Percentiles rank a stretch among this genome's conserved stretches.
phyloP scores from a whole-genome alignment of 2,329 filamentous ascomycete genomes.

The Grosmannia clavigera region DNA sequence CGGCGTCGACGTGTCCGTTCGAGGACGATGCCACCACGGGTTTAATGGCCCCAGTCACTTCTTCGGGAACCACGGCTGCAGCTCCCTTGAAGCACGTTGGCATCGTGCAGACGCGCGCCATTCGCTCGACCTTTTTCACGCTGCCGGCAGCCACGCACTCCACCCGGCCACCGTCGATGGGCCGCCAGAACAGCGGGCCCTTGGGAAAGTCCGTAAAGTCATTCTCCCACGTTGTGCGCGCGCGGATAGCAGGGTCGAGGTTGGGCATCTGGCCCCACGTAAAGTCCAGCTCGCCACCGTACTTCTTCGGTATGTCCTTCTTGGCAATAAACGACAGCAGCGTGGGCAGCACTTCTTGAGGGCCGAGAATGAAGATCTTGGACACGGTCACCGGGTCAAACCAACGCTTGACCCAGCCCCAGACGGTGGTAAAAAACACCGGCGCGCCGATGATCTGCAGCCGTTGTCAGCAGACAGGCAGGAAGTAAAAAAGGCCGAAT shows the following conservation, averaged over 20 bases:
- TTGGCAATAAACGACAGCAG: constrained; percentile 72
- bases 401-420: constrained; percentile 93
- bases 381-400: constrained; percentile 88
- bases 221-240: constrained; percentile 38
- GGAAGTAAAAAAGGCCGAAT: neutral
- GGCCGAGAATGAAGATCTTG: constrained; percentile 84
- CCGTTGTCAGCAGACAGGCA: neutral
- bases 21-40: constrained; percentile 4
- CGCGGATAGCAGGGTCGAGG: constrained; percentile 50
- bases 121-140: constrained; percentile 29
- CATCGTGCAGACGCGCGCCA: constrained; percentile 38
- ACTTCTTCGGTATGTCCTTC: constrained; percentile 75
- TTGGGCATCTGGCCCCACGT: constrained; percentile 63
- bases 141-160: constrained; percentile 43
- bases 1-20: neutral
- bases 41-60: neutral
- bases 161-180: constrained; percentile 30
- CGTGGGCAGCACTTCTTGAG: constrained; percentile 61
- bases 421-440: constrained; percentile 80
- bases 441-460: constrained; percentile 73
- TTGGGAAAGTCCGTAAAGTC: constrained; percentile 39
- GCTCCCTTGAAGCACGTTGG: constrained; percentile 25
- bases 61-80: constrained; percentile 3
- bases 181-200: constrained; percentile 46
- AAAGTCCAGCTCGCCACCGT: constrained; percentile 79